A percentile compares a stretch with the other conserved stretches of the same genome.
phyloP scores from a whole-genome alignment of 2,329 filamentous ascomycete genomes.

The Alternaria infectoria region DNA sequence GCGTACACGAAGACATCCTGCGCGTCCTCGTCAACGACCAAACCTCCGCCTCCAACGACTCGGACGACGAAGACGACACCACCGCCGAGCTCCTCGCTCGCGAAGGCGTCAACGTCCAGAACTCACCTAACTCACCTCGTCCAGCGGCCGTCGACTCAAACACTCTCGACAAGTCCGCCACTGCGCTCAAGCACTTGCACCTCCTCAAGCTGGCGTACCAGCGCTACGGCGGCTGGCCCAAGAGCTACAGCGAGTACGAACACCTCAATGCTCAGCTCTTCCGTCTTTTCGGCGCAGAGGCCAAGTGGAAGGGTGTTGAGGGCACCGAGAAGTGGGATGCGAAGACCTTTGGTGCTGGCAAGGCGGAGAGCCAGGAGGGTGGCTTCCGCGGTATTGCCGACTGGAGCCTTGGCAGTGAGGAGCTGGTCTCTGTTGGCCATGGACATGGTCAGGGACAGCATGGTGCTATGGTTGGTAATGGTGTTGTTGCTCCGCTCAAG shows the following conservation, averaged over 20 bases:
- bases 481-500: neutral
- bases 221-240: slow-evolving; percentile 54
- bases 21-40: slow-evolving; percentile 38
- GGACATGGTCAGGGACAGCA: slow-evolving; percentile 1
- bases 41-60: slow-evolving; percentile 17
- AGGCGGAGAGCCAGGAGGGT: slow-evolving; percentile 52
- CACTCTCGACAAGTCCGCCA: slow-evolving; percentile 27
- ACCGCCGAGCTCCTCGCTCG: slow-evolving; percentile 45
- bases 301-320: slow-evolving; percentile 50
- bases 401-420: slow-evolving; percentile 40
- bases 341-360: slow-evolving; percentile 54
- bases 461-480: neutral
- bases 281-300: slow-evolving; percentile 43
- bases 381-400: slow-evolving; percentile 38
- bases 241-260: slow-evolving; percentile 57
- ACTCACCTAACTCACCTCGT: slow-evolving; percentile 8
- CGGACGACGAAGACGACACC: slow-evolving; percentile 46
- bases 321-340: slow-evolving; percentile 58
- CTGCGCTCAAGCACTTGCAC: slow-evolving; percentile 46
- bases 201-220: slow-evolving; percentile 50
- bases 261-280: slow-evolving; percentile 55
- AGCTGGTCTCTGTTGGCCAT: slow-evolving; percentile 4
- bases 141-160: neutral
- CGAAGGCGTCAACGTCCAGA: slow-evolving; percentile 40
- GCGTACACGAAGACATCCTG: slow-evolving; percentile 42